Evolutionary conservation across 2,329 filamentous ascomycete genomes (phyloP).

Genomic region (Diaporthe vexans): DNA sequence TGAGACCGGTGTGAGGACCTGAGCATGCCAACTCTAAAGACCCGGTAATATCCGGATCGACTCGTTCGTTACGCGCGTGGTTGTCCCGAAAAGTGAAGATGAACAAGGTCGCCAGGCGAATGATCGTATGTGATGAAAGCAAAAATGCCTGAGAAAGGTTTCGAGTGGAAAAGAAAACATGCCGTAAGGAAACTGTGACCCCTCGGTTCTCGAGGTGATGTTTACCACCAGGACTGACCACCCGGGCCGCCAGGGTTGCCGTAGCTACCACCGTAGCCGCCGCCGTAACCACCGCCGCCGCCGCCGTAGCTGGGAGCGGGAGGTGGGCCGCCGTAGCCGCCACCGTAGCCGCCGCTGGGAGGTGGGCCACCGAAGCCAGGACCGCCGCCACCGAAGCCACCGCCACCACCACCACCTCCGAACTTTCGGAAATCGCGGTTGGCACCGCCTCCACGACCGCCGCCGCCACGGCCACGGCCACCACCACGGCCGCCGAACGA

Average conservation of each 20-base stretch:
- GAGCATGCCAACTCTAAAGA: slow-evolving; percentile 52
- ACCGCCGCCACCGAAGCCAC: slow-evolving; percentile 53
- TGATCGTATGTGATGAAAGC: slow-evolving; percentile 55
- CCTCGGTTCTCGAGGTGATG: slow-evolving; percentile 38
- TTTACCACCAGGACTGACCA: slow-evolving; percentile 79
- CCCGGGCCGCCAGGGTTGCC: slow-evolving; percentile 77
- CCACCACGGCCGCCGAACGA: slow-evolving; percentile 82
- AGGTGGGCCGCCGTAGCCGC: slow-evolving; percentile 57
- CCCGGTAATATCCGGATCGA: slow-evolving; percentile 45
- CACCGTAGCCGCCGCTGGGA: slow-evolving; percentile 55
- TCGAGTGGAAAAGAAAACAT: slow-evolving; percentile 43
- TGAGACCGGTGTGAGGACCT: slow-evolving; percentile 52
- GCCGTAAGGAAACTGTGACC: slow-evolving; percentile 8
- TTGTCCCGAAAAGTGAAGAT: slow-evolving; percentile 49
- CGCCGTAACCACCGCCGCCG: slow-evolving; percentile 51
- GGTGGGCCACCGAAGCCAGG: slow-evolving; percentile 56
- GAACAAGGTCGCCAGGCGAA: slow-evolving; percentile 45
- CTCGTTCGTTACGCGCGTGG: slow-evolving; percentile 55
- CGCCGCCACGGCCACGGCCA: slow-evolving; percentile 59
- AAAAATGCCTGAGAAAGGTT: slow-evolving; percentile 44
- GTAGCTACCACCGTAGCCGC: slow-evolving; percentile 68
- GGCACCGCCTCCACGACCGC: slow-evolving; percentile 77
- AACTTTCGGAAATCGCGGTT: slow-evolving; percentile 94
- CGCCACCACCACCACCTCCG: slow-evolving; percentile 63
- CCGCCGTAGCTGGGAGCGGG: slow-evolving; percentile 51